These are phyloP conservation scores for Wickerhamiella lipophila DNA, from an alignment of 805 yeast genomes.

Conservation along the genomic window DNA sequence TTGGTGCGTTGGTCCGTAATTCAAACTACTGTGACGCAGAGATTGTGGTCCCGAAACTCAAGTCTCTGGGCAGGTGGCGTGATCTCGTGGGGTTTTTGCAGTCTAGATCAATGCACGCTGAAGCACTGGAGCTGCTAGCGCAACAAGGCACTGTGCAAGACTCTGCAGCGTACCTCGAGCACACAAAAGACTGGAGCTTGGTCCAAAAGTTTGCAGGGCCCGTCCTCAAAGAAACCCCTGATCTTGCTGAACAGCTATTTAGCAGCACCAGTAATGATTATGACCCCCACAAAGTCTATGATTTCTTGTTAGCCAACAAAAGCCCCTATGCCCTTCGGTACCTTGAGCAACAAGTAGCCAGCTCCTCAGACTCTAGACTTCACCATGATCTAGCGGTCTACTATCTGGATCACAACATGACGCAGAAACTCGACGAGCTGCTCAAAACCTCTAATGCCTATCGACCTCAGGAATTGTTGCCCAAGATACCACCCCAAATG, in stretches of 20 bases:
- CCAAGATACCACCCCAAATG: slow-evolving; percentile 31
- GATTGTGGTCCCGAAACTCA: slow-evolving; percentile 44
- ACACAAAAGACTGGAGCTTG: slow-evolving; percentile 10
- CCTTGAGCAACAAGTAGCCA: background rate
- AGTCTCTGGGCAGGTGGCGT: slow-evolving; percentile 36
- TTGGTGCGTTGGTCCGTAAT: slow-evolving; percentile 72
- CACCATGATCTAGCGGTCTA: slow-evolving; percentile 19
- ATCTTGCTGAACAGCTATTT: slow-evolving; percentile 1
- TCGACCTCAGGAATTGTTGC: slow-evolving; percentile 36
- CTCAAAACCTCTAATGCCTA: slow-evolving; percentile 16
- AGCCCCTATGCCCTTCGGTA: slow-evolving; percentile 7
- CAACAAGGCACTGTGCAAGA: slow-evolving; percentile 24
- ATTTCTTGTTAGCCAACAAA: background rate
- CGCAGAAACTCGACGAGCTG: background rate
- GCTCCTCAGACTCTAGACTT: background rate
- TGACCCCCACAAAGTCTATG: slow-evolving; percentile 3
- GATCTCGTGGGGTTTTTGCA: slow-evolving; percentile 71
- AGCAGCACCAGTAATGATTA: background rate
- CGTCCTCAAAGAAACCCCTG: background rate
- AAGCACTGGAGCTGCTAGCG: slow-evolving; percentile 53
- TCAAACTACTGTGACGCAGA: slow-evolving; percentile 59
- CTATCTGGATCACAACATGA: slow-evolving; percentile 16
- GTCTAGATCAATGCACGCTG: slow-evolving; percentile 46
- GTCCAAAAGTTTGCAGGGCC: background rate
- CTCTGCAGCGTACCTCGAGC: slow-evolving; percentile 23